phyloP scores from a whole-genome alignment of 192 early-diverging fungal species.

The Coemansia sp. region DNA sequence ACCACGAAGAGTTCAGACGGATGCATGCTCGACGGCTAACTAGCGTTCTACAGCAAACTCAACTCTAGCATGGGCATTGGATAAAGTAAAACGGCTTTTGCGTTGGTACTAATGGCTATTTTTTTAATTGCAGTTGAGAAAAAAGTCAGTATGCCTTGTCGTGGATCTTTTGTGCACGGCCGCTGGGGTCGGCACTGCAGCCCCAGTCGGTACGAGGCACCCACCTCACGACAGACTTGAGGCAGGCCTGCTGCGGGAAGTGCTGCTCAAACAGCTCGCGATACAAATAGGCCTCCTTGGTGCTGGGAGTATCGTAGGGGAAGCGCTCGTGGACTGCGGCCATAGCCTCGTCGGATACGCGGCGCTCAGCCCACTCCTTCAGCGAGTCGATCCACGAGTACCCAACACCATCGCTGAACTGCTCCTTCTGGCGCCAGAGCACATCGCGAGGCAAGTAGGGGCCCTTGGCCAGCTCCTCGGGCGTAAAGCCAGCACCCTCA shows the following conservation, averaged over 20 bases:
- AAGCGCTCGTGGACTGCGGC: constrained; percentile 66
- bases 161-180: constrained; percentile 94
- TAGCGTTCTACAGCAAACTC: constrained; percentile 6
- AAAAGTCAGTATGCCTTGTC: constrained; percentile 40
- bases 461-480: constrained; percentile 47
- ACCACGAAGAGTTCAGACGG: constrained; percentile 27
- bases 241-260: constrained; percentile 90
- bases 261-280: constrained; percentile 88
- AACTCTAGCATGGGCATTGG: background rate
- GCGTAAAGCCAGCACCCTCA: constrained; percentile 59
- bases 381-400: constrained; percentile 98
- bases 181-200: constrained; percentile 95
- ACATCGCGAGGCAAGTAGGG: constrained; percentile 88
- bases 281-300: constrained; percentile 97
- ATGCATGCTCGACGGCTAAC: constrained; percentile 31
- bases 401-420: constrained; percentile 98
- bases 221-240: constrained; percentile 90
- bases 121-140: background rate
- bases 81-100: background rate
- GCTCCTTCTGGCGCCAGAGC: constrained; percentile 98
- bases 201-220: constrained; percentile 97
- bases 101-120: background rate
- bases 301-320: constrained; percentile 86
- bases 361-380: constrained; percentile 66
- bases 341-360: constrained; percentile 78